phyloP scores from a whole-genome alignment of 805 yeast species.

The Saccharomycopsis capsularis region DNA sequence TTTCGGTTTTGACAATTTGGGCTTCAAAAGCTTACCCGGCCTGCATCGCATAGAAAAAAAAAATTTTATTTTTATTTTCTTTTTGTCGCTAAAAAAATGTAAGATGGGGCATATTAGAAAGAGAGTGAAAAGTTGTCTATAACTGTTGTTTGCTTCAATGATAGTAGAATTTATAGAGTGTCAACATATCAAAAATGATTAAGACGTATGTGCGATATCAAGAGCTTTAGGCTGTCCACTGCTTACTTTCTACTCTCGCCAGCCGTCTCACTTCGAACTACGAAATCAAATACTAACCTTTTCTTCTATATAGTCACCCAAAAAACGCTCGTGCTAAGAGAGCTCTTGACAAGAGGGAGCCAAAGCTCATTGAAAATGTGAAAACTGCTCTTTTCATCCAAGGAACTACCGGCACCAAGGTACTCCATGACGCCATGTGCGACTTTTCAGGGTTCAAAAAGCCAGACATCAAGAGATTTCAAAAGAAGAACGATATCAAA shows the following conservation, averaged over 20 bases:
- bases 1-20: not conserved
- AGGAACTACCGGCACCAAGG: constrained; percentile 72
- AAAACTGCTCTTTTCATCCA: constrained; percentile 89
- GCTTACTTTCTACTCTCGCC: too few relatives aligned
- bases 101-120: too few relatives aligned
- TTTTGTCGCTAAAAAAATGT: too few relatives aligned
- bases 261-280: too few relatives aligned
- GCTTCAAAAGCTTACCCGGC: too few relatives aligned
- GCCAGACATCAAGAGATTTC: constrained; percentile 81
- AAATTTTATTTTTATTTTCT: too few relatives aligned
- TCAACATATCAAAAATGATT: too few relatives aligned
- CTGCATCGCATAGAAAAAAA: too few relatives aligned
- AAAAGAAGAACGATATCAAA: constrained; percentile 78
- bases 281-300: not conserved
- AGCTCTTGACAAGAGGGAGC: constrained; percentile 81
- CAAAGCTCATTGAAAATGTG: constrained; percentile 83
- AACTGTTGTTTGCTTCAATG: too few relatives aligned
- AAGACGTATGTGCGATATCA: constrained; percentile 10
- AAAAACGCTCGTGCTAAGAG: constrained; percentile 94
- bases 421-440: constrained; percentile 80
- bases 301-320: constrained; percentile 57
- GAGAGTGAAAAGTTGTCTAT: too few relatives aligned
- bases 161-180: too few relatives aligned
- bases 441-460: constrained; percentile 87
- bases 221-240: too few relatives aligned